Evolutionary conservation across 768 basidiomycete genomes (phyloP).

Genomic region (Kockovaella imperatae): DNA sequence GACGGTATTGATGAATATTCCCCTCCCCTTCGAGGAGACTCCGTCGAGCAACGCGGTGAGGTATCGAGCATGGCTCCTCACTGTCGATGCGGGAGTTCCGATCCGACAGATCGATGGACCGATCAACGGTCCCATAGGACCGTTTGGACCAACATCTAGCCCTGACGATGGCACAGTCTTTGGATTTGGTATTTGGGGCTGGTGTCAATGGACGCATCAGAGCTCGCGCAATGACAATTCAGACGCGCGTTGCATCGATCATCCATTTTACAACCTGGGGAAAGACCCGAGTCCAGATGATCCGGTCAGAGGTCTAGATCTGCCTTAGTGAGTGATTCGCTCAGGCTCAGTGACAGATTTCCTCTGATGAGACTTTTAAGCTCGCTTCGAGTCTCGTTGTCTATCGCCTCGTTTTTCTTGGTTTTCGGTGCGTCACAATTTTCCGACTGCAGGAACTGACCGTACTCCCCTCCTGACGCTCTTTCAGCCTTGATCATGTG

Average conservation of each 20-base stretch:
- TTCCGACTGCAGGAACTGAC: background rate
- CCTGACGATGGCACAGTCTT: background rate
- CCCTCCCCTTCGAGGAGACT: background rate
- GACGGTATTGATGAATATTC: background rate
- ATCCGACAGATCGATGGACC: no score
- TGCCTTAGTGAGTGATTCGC: constrained; percentile 8
- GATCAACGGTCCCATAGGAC: no score
- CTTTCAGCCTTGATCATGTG: background rate
- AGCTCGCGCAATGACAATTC: background rate
- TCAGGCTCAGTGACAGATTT: background rate
- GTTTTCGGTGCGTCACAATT: constrained; percentile 7
- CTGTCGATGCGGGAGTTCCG: background rate
- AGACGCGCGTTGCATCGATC: constrained; percentile 1
- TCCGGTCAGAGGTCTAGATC: background rate
- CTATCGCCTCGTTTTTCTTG: constrained; percentile 13
- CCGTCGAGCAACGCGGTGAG: background rate
- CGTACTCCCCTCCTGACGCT: background rate
- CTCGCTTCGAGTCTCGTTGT: constrained; percentile 6
- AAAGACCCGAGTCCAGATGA: background rate
- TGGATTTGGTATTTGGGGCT: constrained; percentile 14
- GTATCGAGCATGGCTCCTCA: background rate
- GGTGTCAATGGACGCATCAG: constrained; percentile 10
- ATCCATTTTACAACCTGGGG: constrained; percentile 12
- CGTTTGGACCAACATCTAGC: no score
- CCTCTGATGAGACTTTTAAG: constrained; percentile 2